A percentile compares a stretch with the other conserved stretches of the same genome.
These are phyloP conservation scores for Aureoboletus auriporus DNA, from an alignment of 768 basidiomycete genomes.

Conservation along the genomic window DNA sequence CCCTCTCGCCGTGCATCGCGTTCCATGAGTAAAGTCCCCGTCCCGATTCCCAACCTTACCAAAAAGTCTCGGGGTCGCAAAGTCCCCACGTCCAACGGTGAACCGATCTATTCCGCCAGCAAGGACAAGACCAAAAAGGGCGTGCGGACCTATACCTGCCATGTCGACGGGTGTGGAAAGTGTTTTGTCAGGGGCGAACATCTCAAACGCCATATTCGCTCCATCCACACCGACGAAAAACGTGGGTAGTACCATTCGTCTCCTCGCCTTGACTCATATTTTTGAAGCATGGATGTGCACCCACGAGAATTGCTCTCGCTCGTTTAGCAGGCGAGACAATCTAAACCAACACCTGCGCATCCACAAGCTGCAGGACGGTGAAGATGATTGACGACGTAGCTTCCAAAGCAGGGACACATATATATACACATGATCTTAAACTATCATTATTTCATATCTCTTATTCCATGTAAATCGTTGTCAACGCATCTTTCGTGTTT, in stretches of 20 bases:
- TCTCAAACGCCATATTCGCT: conserved; percentile 74
- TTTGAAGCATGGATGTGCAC: conserved; percentile 40
- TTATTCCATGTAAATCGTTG: conserved; percentile 15
- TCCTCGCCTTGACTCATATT: neutral
- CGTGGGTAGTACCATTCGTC: conserved; percentile 45
- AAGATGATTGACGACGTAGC: conserved; percentile 6
- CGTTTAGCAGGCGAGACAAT: conserved; percentile 75
- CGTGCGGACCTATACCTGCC: conserved; percentile 56
- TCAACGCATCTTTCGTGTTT: neutral
- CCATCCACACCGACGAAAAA: conserved; percentile 81
- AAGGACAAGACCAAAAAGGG: conserved; percentile 32
- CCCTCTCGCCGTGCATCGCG: conserved; percentile 24
- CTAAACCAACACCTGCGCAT: conserved; percentile 69
- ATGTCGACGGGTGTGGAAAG: conserved; percentile 70
- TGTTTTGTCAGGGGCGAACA: conserved; percentile 79
- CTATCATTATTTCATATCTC: conserved; percentile 14
- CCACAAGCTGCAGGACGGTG: conserved; percentile 35
- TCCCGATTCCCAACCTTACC: conserved; percentile 46
- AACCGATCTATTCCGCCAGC: conserved; percentile 20
- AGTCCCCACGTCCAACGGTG: conserved; percentile 38
- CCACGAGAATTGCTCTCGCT: conserved; percentile 60
- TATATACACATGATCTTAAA: neutral
- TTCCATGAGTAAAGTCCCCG: conserved; percentile 30
- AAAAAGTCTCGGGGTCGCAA: conserved; percentile 47
- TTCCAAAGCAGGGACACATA: too few relatives aligned